These are phyloP conservation scores for Peronosclerospora sorghi DNA, from an alignment of 352 stramenopile species.

Conservation along the genomic window DNA sequence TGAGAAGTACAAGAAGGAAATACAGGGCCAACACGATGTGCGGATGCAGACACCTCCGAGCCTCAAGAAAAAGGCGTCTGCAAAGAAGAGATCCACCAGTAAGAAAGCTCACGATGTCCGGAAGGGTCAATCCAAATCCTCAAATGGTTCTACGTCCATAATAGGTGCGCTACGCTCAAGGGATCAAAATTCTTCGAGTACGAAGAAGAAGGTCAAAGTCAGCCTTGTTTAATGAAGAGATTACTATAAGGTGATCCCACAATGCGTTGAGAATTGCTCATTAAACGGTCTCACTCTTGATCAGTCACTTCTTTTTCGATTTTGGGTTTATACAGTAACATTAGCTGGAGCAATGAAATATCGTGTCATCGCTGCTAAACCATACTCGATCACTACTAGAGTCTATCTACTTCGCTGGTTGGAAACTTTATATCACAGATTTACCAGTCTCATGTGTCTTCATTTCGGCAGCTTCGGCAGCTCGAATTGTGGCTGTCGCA, in stretches of 20 bases:
- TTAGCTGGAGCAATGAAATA: constrained; percentile 4
- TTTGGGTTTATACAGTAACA: constrained; percentile 11
- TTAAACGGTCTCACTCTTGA: constrained; percentile 3
- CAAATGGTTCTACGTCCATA: constrained; percentile 31
- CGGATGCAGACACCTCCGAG: constrained; percentile 23
- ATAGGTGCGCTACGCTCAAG: constrained; percentile 42
- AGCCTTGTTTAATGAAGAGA: constrained; percentile 26
- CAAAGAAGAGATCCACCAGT: constrained; percentile 39
- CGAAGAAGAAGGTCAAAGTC: constrained; percentile 52
- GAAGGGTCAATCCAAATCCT: constrained; percentile 32
- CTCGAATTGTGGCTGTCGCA: constrained; percentile 42
- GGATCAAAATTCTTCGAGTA: constrained; percentile 29
- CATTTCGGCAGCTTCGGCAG: constrained; percentile 23
- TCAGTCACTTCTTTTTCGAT: constrained; percentile 3
- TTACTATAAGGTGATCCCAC: constrained; percentile 10
- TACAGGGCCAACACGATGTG: constrained; percentile 25
- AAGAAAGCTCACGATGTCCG: constrained; percentile 33
- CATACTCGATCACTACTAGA: constrained; percentile 21
- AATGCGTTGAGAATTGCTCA: constrained; percentile 4
- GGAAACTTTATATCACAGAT: constrained; percentile 19
- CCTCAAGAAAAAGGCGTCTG: constrained; percentile 30
- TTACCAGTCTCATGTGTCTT: constrained; percentile 17
- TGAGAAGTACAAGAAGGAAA: constrained; percentile 33
- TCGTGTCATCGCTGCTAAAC: constrained; percentile 3
- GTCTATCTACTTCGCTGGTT: constrained; percentile 21